A percentile compares a stretch with the other conserved stretches of the same genome.
phyloP scores from a whole-genome alignment of 768 basidiomycete genomes.

The Collybia sordida region DNA sequence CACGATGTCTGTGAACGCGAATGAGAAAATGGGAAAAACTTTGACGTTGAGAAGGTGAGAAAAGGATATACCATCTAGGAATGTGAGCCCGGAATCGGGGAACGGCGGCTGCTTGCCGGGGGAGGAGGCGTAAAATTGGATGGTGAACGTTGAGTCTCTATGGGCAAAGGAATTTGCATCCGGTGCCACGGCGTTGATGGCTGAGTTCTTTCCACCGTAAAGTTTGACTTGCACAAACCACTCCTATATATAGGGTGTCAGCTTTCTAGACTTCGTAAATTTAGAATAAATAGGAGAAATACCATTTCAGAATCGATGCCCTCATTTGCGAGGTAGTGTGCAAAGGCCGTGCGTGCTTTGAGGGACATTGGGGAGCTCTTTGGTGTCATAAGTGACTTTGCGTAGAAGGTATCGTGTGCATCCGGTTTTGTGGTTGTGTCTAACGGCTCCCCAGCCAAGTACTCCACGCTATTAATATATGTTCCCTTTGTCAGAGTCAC shows the following conservation, averaged over 20 bases:
- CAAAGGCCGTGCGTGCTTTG: slow-evolving; percentile 28
- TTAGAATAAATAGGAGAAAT: no score
- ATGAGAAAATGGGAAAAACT: no score
- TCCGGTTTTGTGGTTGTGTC: slow-evolving; percentile 22
- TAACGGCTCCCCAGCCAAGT: slow-evolving; percentile 14
- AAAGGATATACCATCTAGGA: background rate
- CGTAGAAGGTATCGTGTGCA: slow-evolving; percentile 31
- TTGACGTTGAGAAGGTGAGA: no score
- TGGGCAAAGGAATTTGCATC: slow-evolving; percentile 46
- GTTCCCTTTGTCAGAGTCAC: slow-evolving; percentile 14
- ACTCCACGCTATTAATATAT: slow-evolving; percentile 13
- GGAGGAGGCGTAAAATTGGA: slow-evolving; percentile 51
- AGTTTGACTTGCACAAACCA: slow-evolving; percentile 42
- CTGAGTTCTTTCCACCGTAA: slow-evolving; percentile 45
- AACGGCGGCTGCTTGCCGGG: background rate
- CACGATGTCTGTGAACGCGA: background rate
- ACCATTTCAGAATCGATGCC: slow-evolving; percentile 17
- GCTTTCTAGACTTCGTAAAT: slow-evolving; percentile 6
- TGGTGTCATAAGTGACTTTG: slow-evolving; percentile 33
- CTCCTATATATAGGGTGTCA: background rate
- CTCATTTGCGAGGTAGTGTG: slow-evolving; percentile 31
- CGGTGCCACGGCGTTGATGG: slow-evolving; percentile 38
- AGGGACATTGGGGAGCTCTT: slow-evolving; percentile 26
- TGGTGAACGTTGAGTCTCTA: slow-evolving; percentile 41
- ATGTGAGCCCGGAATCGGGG: background rate